These are phyloP conservation scores for Annulohypoxylon maeteangense DNA, from an alignment of 495 filamentous ascomycete species.

Conservation along the genomic window DNA sequence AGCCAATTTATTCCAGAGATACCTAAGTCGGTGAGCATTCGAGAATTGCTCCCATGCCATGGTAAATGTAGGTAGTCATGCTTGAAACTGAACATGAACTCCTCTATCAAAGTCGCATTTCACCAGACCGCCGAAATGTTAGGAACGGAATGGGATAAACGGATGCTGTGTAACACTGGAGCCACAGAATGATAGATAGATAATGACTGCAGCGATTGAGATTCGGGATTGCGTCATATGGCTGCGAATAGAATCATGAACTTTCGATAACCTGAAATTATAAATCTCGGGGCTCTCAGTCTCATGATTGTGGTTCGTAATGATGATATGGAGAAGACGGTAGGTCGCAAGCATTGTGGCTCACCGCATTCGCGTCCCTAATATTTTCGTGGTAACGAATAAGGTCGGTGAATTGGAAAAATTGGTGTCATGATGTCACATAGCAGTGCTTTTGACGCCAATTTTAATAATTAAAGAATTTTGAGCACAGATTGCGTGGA, in stretches of 20 bases:
- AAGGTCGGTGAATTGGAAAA: slow-evolving; percentile 1
- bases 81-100: not conserved
- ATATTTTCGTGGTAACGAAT: slow-evolving; percentile 13
- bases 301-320: not conserved
- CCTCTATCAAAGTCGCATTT: not conserved
- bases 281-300: too few species aligned
- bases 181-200: not conserved
- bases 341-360: not conserved
- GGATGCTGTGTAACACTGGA: not conserved
- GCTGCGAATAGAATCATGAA: not conserved
- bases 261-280: not conserved
- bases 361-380: slow-evolving; percentile 3
- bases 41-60: not conserved
- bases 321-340: not conserved
- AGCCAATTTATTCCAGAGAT: not conserved
- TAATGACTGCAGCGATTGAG: not conserved
- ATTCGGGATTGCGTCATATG: not conserved
- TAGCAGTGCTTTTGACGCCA: not conserved
- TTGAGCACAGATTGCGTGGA: not conserved
- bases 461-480: not conserved
- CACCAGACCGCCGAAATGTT: not conserved
- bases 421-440: slow-evolving; percentile 7
- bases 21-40: not conserved
- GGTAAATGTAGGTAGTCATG: not conserved
- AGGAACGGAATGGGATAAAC: not conserved